Evolutionary conservation across 305 asterid species (phyloP).

Genomic region (Solanum chacoense): DNA sequence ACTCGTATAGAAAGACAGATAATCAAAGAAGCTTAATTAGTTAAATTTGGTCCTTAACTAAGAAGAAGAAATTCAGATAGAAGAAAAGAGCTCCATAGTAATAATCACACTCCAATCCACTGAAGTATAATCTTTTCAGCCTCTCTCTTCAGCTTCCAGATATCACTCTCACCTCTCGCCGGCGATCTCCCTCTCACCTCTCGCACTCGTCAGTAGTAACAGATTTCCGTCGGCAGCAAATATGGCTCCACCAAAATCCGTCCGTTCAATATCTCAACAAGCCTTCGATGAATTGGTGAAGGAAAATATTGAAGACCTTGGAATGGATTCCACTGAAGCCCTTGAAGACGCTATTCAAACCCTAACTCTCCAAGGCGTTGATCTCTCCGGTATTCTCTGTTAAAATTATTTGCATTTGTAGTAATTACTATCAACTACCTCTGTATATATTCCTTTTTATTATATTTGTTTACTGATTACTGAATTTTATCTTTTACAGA

Average conservation of each 20-base stretch:
- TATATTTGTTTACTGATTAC: background rate
- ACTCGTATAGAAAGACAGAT: background rate
- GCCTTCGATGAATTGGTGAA: slow-evolving; percentile 91
- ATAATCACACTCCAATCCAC: background rate
- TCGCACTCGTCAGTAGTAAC: background rate
- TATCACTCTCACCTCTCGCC: background rate
- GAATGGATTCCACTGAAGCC: slow-evolving; percentile 86
- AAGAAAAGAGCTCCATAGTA: too few relatives aligned
- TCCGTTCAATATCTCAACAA: slow-evolving; percentile 66
- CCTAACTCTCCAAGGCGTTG: slow-evolving; percentile 84
- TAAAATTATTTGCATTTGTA: background rate
- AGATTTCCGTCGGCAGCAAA: slow-evolving; percentile 9
- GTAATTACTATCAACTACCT: background rate
- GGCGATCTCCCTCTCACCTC: background rate
- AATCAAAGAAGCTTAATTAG: background rate
- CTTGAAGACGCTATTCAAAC: slow-evolving; percentile 82
- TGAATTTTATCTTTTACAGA: background rate
- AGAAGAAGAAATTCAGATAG: too few relatives aligned
- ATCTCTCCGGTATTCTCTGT: slow-evolving; percentile 54
- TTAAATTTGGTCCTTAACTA: too few relatives aligned
- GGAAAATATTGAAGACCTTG: slow-evolving; percentile 87
- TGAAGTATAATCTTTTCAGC: background rate
- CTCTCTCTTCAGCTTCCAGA: background rate
- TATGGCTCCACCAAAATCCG: slow-evolving; percentile 54
- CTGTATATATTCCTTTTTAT: background rate